Conservation (phyloP, 1,284 basidiomycete genomes). For the Flammula alnicola region DNA sequence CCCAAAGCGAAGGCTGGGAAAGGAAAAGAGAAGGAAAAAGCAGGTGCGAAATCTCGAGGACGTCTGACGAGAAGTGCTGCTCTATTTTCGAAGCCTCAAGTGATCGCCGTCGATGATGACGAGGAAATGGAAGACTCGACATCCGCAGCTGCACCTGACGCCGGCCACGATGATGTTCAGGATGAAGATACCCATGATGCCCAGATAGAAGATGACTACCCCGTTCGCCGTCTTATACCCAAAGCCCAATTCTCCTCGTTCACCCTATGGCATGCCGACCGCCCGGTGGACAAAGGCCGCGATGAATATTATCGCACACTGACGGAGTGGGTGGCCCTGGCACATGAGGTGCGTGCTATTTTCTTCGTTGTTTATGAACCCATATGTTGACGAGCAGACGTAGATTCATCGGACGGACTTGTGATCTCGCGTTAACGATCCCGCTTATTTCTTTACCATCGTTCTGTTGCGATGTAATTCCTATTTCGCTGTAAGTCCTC, state of each 20-base stretch:
- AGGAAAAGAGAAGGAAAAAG: slow-evolving; percentile 19
- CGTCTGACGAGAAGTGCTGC: slow-evolving; percentile 26
- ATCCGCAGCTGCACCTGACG: slow-evolving; percentile 2
- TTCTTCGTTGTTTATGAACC: slow-evolving; percentile 3
- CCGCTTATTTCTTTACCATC: too few relatives aligned
- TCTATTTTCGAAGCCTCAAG: slow-evolving; percentile 12
- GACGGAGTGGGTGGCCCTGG: slow-evolving; percentile 66
- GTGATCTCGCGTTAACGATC: too few relatives aligned
- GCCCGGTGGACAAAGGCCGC: slow-evolving; percentile 62
- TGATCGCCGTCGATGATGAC: slow-evolving; percentile 24
- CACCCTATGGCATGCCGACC: slow-evolving; percentile 75
- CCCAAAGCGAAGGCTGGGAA: slow-evolving; percentile 18
- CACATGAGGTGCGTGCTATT: slow-evolving; percentile 50
- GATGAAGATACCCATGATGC: slow-evolving; percentile 28
- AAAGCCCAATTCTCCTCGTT: slow-evolving; percentile 62
- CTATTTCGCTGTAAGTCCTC: too few relatives aligned
- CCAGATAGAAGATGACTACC: slow-evolving; percentile 16
- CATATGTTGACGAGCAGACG: not conserved
- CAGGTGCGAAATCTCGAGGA: slow-evolving; percentile 18
- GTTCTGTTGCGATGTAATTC: too few relatives aligned
- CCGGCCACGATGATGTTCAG: too few relatives aligned
- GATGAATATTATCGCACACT: slow-evolving; percentile 74
- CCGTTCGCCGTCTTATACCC: slow-evolving; percentile 46
- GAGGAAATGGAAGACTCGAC: slow-evolving; percentile 21
- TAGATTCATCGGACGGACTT: slow-evolving; percentile 25